Conservation (phyloP, 768 basidiomycete species). For the Xerocomellus dryophilus region DNA sequence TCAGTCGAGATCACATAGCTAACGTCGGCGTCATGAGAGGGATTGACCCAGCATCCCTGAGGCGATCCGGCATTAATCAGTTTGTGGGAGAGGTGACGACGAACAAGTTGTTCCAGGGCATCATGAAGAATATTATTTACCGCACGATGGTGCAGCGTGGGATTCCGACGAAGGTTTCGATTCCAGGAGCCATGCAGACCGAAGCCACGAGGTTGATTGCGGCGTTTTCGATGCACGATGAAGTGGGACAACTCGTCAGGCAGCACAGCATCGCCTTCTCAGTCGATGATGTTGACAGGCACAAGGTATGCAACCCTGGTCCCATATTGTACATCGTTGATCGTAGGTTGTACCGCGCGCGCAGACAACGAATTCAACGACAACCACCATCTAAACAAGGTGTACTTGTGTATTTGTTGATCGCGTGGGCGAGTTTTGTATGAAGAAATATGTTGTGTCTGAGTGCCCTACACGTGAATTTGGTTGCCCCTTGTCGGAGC, state of each 20-base stretch:
- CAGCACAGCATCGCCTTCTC: neutral
- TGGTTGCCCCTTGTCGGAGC: too few species aligned
- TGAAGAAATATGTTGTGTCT: too few species aligned
- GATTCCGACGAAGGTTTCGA: neutral
- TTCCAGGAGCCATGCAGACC: neutral
- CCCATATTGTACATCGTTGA: too few species aligned
- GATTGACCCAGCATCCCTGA: neutral
- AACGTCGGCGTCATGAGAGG: neutral
- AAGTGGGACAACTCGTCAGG: neutral
- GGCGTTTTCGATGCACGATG: neutral
- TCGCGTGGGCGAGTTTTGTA: conserved; percentile 12
- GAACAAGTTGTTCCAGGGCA: neutral
- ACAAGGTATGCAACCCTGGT: too few species aligned
- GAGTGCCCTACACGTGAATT: too few species aligned
- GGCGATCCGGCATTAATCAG: neutral
- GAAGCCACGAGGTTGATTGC: neutral
- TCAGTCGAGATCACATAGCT: neutral
- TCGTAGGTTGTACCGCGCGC: too few species aligned
- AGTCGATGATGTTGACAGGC: too few species aligned
- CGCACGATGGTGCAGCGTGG: neutral
- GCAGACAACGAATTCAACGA: too few species aligned
- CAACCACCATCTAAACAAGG: too few species aligned
- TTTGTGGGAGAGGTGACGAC: neutral
- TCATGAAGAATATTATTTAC: neutral
- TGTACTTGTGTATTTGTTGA: too few species aligned